Evolutionary conservation across 2,329 filamentous ascomycete genomes (phyloP), one percentile per base, ranked within the genome.

Genomic region (Colletotrichum ledebouriae): DNA sequence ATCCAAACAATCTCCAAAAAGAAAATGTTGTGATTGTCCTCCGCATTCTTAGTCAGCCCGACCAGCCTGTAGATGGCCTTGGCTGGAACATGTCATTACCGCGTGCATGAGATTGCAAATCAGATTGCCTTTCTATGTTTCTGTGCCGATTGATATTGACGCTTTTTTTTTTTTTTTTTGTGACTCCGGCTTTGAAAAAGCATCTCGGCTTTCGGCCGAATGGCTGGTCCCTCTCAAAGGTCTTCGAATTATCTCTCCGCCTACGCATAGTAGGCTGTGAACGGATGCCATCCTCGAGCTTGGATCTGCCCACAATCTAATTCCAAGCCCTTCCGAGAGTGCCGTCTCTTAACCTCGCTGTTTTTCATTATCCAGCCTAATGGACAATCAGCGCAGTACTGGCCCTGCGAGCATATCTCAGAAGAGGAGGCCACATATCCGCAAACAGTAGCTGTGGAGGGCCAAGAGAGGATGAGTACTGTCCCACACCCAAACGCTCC

Each of bases 21-120:
- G 60, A 44, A 50, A 55, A 53, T n/a, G n/a, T 13, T 55, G 5
- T 47, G 13, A 60, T 60, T 52, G 11, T 34, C 29, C 25, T 47
- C 2, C 34, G 2, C 20, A 5, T 12, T 17, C 47, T 59, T 65
- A 49, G 53, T 59, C 46, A 58, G 47, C 53, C 34, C 29, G 29
- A 33, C 63, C 41, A 41, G 56, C 42, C 22, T 20, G 58, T 37
- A 25, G 33, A 55, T 25, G 4, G 12, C 49, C 63, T 33, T 56
- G 58, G 22, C 47, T 41, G 33, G 61, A 22, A 25, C 39, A 55
- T 55, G 15, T 44, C 29, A 22, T 49, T 12, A 41, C 29, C 29
- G 34, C 34, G 25, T 47, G 56, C 41, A 34, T 11, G 29, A 29
- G 7, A 7, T 29, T 29, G 29, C 11, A 53, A 41, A 11, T 42